These are phyloP conservation scores for Ogataea wickerhamii DNA, from an alignment of 805 yeast genomes.

Conservation along the genomic window DNA sequence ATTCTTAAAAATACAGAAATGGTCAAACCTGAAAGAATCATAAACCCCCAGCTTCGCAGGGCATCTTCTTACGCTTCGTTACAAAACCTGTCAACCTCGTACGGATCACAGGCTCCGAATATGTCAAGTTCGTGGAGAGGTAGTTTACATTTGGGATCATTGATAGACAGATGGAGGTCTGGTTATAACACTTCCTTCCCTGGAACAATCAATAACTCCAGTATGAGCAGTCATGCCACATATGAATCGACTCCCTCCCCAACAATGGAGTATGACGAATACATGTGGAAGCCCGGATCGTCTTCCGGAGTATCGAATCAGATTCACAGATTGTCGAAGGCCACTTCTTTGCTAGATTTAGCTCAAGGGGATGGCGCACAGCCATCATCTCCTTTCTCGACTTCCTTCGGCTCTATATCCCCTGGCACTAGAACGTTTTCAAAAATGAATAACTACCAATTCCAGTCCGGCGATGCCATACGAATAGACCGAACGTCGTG, in stretches of 20 bases:
- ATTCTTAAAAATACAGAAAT: constrained; percentile 8
- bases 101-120: constrained; percentile 26
- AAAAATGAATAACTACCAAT: constrained; percentile 2
- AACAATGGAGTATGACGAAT: constrained; percentile 26
- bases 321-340: constrained; percentile 9
- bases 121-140: constrained; percentile 29
- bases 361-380: neutral
- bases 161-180: constrained; percentile 28
- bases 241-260: constrained; percentile 25
- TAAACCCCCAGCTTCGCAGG: constrained; percentile 22
- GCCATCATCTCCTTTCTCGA: constrained; percentile 2
- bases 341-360: constrained; percentile 8
- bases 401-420: constrained; percentile 10
- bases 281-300: constrained; percentile 22
- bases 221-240: neutral
- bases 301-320: constrained; percentile 7
- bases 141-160: constrained; percentile 25
- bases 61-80: constrained; percentile 34
- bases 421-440: constrained; percentile 7
- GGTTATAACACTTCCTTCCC: constrained; percentile 4
- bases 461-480: constrained; percentile 9
- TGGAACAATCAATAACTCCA: neutral
- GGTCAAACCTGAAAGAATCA: constrained; percentile 19
- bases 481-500: constrained; percentile 13
- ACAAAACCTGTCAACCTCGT: constrained; percentile 36